Base-by-base conservation (phyloP, 2,329 filamentous ascomycete species). In the Aspergillus novofumigatus region DNA sequence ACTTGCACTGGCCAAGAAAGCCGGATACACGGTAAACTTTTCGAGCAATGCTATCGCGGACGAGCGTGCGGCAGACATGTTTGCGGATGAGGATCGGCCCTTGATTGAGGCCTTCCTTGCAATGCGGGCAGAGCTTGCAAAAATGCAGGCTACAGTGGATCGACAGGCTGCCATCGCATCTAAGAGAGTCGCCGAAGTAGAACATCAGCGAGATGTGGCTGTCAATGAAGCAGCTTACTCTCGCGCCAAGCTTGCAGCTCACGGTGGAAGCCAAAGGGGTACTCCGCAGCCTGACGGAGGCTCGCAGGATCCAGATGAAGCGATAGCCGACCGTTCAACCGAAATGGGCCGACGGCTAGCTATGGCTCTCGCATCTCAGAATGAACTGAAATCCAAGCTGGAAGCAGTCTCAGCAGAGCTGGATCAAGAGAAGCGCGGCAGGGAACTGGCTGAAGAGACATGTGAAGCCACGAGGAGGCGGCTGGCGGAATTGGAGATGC, bases 151-250 rank as follows among this genome's bases (percentile, higher is more conserved):
- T 14, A 91, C 92, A 0, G 90, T 99, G 51, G 92, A 97, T 65
- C 86, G 91, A 64, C 94, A 97, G 76, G 90, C 92, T 11, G 81
- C 91, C 7, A 79, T 91, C 55, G 92, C 94, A 8, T 91, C 92
- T 0, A 92, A 89, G 72, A 86, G 93, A 60, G 92, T 99, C 60
- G 92, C 93, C 1, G 92, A 97, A 71, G 89, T 95, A 1, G 94
- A 99, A 72, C 92, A 90, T 70, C 94, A 99, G 77, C 85, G 95
- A 52, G 94, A 99, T 74, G 87, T 89, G 44, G 94, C 94, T n/a
- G 87, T 99, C 54, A 90, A 88, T 66, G 95, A 99, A 76, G 94
- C 94, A 1, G 89, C 94, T 0, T 97, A 97, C 74, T 91, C 92
- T 35, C 96, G 95, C 70, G 92, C 95, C 2, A 97, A 91, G 70